phyloP scores from a whole-genome alignment of 2,329 filamentous ascomycete species.

The Thyridium curvatum region DNA sequence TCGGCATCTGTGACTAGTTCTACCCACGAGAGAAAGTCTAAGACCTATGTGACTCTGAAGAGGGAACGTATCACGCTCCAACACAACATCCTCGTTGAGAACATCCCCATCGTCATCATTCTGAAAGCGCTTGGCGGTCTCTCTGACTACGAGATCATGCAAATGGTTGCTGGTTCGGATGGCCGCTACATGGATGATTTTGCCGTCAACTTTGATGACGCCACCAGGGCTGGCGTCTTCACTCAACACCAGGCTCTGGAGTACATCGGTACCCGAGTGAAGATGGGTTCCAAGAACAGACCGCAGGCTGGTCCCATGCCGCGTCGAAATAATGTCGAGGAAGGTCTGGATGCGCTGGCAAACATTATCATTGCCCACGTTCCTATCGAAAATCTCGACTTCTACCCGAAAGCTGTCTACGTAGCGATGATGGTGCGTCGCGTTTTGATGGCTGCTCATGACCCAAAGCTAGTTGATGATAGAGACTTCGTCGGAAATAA shows the following conservation, averaged over 20 bases:
- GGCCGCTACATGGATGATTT: slow-evolving; percentile 91
- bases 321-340: slow-evolving; percentile 77
- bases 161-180: slow-evolving; percentile 83
- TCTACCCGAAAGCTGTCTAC: slow-evolving; percentile 94
- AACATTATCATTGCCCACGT: slow-evolving; percentile 95
- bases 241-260: slow-evolving; percentile 96
- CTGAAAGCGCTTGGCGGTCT: slow-evolving; percentile 91
- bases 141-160: slow-evolving; percentile 90
- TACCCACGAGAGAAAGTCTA: slow-evolving; percentile 95
- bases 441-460: slow-evolving; percentile 88
- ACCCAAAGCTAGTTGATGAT: slow-evolving; percentile 86
- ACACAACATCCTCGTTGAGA: slow-evolving; percentile 89
- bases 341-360: slow-evolving; percentile 86
- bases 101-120: slow-evolving; percentile 90
- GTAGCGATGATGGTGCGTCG: slow-evolving; percentile 96
- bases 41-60: slow-evolving; percentile 91
- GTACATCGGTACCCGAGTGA: slow-evolving; percentile 80
- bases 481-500: slow-evolving; percentile 98
- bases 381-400: slow-evolving; percentile 83
- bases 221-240: slow-evolving; percentile 73
- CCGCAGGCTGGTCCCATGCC: slow-evolving; percentile 46
- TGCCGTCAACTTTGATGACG: slow-evolving; percentile 90
- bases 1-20: slow-evolving; percentile 96
- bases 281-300: slow-evolving; percentile 69
- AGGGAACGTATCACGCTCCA: slow-evolving; percentile 85